A percentile compares a stretch with the other conserved stretches of the same genome.
These are phyloP conservation scores for Tricladium varicosporioides DNA, from an alignment of 2,329 filamentous ascomycete genomes.

Conservation along the genomic window DNA sequence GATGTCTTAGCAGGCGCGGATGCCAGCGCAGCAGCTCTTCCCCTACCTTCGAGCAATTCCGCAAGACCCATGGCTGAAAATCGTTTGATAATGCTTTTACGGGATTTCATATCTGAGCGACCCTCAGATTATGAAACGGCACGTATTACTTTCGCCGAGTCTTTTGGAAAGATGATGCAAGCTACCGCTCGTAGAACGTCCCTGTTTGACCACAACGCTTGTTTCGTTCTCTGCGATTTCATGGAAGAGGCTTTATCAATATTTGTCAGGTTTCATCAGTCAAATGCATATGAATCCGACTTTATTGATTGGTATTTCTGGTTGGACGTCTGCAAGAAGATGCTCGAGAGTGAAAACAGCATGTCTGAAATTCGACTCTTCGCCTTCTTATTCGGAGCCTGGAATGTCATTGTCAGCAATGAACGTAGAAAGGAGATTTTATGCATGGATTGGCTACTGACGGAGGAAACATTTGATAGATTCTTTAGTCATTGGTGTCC, in stretches of 20 bases:
- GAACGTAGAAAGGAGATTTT: slow-evolving; percentile 57
- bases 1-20: slow-evolving; percentile 62
- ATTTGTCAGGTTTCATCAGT: slow-evolving; percentile 57
- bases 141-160: slow-evolving; percentile 59
- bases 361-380: slow-evolving; percentile 70
- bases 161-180: slow-evolving; percentile 61
- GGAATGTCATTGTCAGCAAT: slow-evolving; percentile 57
- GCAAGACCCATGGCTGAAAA: slow-evolving; percentile 69
- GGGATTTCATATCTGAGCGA: slow-evolving; percentile 64
- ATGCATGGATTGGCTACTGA: slow-evolving; percentile 61
- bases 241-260: slow-evolving; percentile 67
- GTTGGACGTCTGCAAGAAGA: slow-evolving; percentile 63
- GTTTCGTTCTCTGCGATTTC: slow-evolving; percentile 72
- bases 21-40: slow-evolving; percentile 52
- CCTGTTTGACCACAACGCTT: slow-evolving; percentile 67
- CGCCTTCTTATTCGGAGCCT: slow-evolving; percentile 64
- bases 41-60: slow-evolving; percentile 56
- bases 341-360: slow-evolving; percentile 69
- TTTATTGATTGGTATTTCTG: slow-evolving; percentile 66
- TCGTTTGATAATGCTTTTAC: slow-evolving; percentile 65
- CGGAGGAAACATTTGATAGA: slow-evolving; percentile 60
- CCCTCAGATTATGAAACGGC: slow-evolving; percentile 51
- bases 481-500: slow-evolving; percentile 76
- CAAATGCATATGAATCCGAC: slow-evolving; percentile 35
- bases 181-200: slow-evolving; percentile 61